Evolutionary conservation across 176 grass and related monocot genomes (phyloP).

Genomic region (Oryza meridionalis): DNA sequence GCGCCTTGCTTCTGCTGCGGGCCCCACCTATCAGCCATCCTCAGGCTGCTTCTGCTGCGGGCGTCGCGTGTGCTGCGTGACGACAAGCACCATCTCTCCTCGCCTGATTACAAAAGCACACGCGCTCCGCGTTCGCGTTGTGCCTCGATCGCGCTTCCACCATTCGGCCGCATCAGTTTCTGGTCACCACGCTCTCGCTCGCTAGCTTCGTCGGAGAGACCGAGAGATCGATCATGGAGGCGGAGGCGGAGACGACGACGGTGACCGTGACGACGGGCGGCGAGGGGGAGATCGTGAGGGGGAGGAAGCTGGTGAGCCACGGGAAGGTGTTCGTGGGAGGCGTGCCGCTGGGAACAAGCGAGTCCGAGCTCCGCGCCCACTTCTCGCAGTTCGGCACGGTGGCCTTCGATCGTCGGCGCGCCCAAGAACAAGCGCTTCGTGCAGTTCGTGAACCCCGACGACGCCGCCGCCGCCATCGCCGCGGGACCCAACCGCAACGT

Average conservation of each 20-base stretch:
- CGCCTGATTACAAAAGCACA: background rate
- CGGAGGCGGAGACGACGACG: too few relatives aligned
- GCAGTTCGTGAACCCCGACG: background rate
- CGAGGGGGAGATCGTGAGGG: background rate
- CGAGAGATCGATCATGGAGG: too few relatives aligned
- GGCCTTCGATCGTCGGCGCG: background rate
- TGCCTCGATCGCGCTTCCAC: background rate
- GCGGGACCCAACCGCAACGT: background rate
- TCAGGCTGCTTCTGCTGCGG: background rate
- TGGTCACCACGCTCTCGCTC: too few relatives aligned
- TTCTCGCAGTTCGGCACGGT: conserved; percentile 30
- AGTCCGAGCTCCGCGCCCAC: conserved; percentile 22
- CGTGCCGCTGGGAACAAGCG: background rate
- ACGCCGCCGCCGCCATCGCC: conserved; percentile 25
- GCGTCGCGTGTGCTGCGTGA: background rate
- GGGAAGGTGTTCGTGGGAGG: conserved; percentile 52
- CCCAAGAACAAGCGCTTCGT: conserved; percentile 35
- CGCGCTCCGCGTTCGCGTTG: too few relatives aligned
- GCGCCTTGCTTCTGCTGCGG: too few relatives aligned
- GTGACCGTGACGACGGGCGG: too few relatives aligned
- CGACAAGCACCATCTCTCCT: too few relatives aligned
- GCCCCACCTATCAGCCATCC: background rate
- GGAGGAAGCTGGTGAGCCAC: background rate
- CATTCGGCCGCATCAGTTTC: background rate
- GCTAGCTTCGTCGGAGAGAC: too few relatives aligned